Base-by-base conservation (phyloP, 768 basidiomycete species). In the Nevesoporus exiguus region DNA sequence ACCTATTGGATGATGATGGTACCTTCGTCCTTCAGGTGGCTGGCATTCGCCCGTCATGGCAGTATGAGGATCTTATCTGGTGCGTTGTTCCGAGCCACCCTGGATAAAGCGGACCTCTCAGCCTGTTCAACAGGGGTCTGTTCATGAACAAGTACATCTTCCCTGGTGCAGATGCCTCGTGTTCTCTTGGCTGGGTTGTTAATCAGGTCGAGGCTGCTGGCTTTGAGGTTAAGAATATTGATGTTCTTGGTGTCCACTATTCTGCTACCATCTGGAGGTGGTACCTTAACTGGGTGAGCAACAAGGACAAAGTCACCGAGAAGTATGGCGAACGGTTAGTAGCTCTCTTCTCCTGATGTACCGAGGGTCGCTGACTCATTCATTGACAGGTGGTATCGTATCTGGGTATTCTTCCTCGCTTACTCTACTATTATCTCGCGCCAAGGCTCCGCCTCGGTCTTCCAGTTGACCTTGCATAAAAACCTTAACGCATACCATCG, bases 101-200 rank as follows among this genome's bases (percentile, higher is more conserved):
- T 19, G 4, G 39, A 25, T 1, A 19, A 25, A 3, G 5, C 4
- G 13, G 1, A 14, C 47, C 52, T 57, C n/a, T 62, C 52, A 0
- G 17, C 1, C 19, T 9, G 5, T n/a, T 27, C 0, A 19, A 6
- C 37, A 89, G 88, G 90, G 94, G 93, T 60, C 79, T 95, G 22
- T 96, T 95, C 78, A 95, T 95, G 93, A 95, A 91, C 82, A 94
- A 94, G 66, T 98, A 99, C 61, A 75, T 99, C 68, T 99, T 99
- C 86, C 96, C 97, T 42, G 96, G 96, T 67, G 97, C 96, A 3
- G 97, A 99, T 64, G 97, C 97, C 0, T 92, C 88, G 3, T 93
- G 93, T 71, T 91, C 95, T 19, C 86, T 98, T 29, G 92, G 90
- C 37, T 98, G 96, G 96, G 93, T 97, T 52, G 80, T 99, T 56